Evolutionary conservation across 805 yeast genomes (phyloP).

Genomic region (Schizosaccharomyces japonicus): DNA sequence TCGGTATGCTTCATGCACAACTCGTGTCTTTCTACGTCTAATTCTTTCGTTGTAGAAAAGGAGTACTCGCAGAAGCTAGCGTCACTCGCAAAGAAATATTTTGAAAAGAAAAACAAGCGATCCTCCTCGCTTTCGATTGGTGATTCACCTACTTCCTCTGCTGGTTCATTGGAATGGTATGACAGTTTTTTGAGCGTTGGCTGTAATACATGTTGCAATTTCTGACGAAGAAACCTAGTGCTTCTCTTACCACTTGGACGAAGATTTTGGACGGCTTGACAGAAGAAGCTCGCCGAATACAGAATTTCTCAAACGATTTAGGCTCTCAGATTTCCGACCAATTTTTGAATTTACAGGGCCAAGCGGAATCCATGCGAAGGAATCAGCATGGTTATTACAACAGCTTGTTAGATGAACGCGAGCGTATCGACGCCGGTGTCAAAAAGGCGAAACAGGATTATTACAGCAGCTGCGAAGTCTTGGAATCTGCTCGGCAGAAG

Average conservation of each 20-base stretch:
- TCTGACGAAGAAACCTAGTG: slow-evolving; percentile 19
- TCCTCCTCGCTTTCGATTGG: slow-evolving; percentile 64
- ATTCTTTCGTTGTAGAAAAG: slow-evolving; percentile 28
- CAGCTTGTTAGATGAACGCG: slow-evolving; percentile 27
- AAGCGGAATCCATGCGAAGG: slow-evolving; percentile 29
- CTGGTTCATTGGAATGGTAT: slow-evolving; percentile 59
- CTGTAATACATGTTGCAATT: not conserved
- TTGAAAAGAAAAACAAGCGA: slow-evolving; percentile 49
- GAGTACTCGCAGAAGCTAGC: slow-evolving; percentile 55
- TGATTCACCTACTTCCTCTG: slow-evolving; percentile 70
- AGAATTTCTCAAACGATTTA: slow-evolving; percentile 34
- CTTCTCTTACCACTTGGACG: slow-evolving; percentile 72
- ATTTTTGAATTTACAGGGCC: slow-evolving; percentile 27
- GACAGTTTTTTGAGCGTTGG: not conserved
- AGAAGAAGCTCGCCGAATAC: slow-evolving; percentile 42
- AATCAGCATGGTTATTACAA: slow-evolving; percentile 34
- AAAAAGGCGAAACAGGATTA: slow-evolving; percentile 48
- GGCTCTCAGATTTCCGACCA: slow-evolving; percentile 37
- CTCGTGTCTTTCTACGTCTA: not conserved
- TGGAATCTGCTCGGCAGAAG: slow-evolving; percentile 62
- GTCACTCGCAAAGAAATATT: slow-evolving; percentile 39
- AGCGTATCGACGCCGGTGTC: slow-evolving; percentile 29
- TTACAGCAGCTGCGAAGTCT: slow-evolving; percentile 53
- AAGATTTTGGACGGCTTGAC: slow-evolving; percentile 71
- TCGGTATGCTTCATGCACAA: not conserved